Evolutionary conservation across 2,329 filamentous ascomycete genomes (phyloP).

Genomic region (Didymella exigua): DNA sequence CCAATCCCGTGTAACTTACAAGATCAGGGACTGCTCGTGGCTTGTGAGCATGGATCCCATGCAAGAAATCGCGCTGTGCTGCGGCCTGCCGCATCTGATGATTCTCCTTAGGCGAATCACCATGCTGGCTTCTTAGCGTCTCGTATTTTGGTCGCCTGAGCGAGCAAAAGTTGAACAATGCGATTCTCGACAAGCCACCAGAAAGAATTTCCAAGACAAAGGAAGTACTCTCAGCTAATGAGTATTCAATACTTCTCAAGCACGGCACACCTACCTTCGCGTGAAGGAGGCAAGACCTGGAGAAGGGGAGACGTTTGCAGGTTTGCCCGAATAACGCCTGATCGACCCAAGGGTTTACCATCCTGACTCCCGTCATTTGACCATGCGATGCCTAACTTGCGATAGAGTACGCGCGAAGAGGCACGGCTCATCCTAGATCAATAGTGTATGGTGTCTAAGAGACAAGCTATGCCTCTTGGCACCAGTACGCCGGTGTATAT

Average conservation of each 20-base stretch:
- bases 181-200: conserved; percentile 16
- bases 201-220: conserved; percentile 14
- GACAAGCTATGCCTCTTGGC: conserved; percentile 15
- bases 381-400: conserved; percentile 13
- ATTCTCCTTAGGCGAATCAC: conserved; percentile 9
- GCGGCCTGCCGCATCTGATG: conserved; percentile 9
- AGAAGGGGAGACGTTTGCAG: conserved; percentile 1
- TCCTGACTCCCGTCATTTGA: conserved; percentile 15
- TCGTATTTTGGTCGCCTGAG: conserved; percentile 16
- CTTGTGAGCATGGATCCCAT: conserved; percentile 1
- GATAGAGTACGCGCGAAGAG: conserved; percentile 16
- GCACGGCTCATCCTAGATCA: conserved; percentile 16
- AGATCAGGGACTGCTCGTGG: neutral
- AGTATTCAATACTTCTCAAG: neutral
- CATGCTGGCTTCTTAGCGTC: conserved; percentile 14
- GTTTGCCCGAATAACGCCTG: conserved; percentile 11
- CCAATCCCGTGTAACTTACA: neutral
- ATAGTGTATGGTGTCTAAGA: conserved; percentile 15
- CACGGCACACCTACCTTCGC: conserved; percentile 15
- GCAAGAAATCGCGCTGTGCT: conserved; percentile 5
- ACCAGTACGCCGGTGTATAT: conserved; percentile 10
- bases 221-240: neutral
- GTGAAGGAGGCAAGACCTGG: neutral
- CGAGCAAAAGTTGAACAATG: conserved; percentile 11
- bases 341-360: conserved; percentile 14